These are phyloP conservation scores for Pythium periplocum DNA, from an alignment of 352 stramenopile genomes.

Conservation along the genomic window DNA sequence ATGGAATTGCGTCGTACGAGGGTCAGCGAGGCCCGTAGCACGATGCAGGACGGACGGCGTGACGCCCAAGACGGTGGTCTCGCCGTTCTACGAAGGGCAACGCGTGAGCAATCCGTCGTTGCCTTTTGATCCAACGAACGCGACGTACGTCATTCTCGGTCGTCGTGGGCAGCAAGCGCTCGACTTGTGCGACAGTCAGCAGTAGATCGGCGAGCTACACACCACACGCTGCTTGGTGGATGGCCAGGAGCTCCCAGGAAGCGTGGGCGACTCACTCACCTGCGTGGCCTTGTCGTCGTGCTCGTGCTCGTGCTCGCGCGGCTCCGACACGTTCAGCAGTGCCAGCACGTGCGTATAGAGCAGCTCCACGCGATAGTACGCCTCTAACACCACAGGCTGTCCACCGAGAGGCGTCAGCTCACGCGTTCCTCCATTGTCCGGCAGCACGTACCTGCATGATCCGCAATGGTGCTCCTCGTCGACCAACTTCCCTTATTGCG, in stretches of 20 bases:
- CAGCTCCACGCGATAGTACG: constrained; percentile 28
- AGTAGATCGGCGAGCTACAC: constrained; percentile 21
- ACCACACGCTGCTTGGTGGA: no score
- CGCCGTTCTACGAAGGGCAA: no score
- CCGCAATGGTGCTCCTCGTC: no score
- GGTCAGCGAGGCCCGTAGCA: constrained; percentile 15
- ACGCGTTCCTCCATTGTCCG: no score
- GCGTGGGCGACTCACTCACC: not conserved
- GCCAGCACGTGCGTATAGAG: constrained; percentile 25
- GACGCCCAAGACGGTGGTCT: constrained; percentile 17
- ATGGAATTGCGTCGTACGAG: constrained; percentile 9
- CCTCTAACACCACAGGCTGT: constrained; percentile 15
- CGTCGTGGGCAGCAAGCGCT: constrained; percentile 19
- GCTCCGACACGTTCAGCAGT: constrained; percentile 14
- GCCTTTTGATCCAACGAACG: not conserved
- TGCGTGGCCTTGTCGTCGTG: constrained; percentile 11
- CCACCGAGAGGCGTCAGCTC: not conserved
- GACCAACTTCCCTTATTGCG: no score
- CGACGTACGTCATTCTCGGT: not conserved
- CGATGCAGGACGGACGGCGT: constrained; percentile 15
- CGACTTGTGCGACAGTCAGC: constrained; percentile 22
- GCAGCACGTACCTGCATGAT: no score
- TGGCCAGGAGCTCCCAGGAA: no score
- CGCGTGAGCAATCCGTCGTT: no score
- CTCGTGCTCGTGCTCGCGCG: constrained; percentile 6